These are phyloP conservation scores for Quercus engelmannii DNA, from an alignment of 306 rosid species.

Conservation along the genomic window DNA sequence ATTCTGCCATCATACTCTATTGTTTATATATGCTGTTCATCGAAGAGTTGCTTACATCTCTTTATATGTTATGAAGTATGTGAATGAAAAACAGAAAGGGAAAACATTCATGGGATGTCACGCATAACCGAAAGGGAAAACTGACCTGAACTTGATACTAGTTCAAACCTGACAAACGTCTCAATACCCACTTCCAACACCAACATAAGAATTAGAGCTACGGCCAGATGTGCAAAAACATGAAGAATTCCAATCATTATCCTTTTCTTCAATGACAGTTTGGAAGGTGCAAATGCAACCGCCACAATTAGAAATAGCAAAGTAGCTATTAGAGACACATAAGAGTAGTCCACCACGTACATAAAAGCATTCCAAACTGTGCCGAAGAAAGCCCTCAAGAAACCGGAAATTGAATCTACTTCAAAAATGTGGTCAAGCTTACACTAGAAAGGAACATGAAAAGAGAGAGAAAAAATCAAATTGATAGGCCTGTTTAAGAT, in stretches of 20 bases:
- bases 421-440: slow-evolving; percentile 78
- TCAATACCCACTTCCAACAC: slow-evolving; percentile 87
- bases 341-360: slow-evolving; percentile 62
- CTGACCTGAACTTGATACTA: slow-evolving; percentile 85
- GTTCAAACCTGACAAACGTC: slow-evolving; percentile 65
- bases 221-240: slow-evolving; percentile 77
- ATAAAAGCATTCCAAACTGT: slow-evolving; percentile 82
- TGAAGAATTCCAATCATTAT: slow-evolving; percentile 72
- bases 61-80: no score
- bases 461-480: slow-evolving; percentile 6
- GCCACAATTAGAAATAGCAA: slow-evolving; percentile 60
- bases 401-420: slow-evolving; percentile 76
- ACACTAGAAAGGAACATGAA: slow-evolving; percentile 50
- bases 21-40: no score
- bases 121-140: slow-evolving; percentile 5
- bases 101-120: not conserved
- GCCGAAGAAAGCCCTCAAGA: slow-evolving; percentile 56
- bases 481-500: not conserved
- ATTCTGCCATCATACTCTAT: no score
- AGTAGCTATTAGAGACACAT: slow-evolving; percentile 66
- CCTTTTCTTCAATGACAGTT: slow-evolving; percentile 71
- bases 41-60: no score
- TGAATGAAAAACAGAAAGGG: no score
- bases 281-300: slow-evolving; percentile 70
- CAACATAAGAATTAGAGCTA: slow-evolving; percentile 83